Evolutionary conservation across 1,139 yeast genomes (phyloP).

Genomic region (Taphrina wiesneri): DNA sequence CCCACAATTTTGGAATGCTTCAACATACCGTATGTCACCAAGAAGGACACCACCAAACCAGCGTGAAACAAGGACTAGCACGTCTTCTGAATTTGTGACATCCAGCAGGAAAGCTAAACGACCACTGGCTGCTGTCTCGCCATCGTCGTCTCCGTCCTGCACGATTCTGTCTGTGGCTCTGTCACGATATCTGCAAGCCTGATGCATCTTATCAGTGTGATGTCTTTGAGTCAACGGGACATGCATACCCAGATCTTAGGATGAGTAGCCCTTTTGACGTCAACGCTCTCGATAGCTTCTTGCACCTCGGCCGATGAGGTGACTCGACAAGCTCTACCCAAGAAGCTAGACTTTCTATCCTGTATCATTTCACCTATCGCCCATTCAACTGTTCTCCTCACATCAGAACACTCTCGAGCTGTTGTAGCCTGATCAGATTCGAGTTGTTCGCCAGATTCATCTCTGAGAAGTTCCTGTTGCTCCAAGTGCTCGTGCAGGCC

Average conservation of each 20-base stretch:
- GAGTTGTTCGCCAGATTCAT: not conserved
- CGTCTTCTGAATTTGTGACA: constrained; percentile 70
- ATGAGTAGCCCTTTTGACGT: constrained; percentile 68
- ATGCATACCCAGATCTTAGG: constrained; percentile 74
- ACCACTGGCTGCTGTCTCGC: constrained; percentile 91
- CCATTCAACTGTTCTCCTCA: constrained; percentile 53
- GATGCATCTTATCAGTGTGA: constrained; percentile 49
- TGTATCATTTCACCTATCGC: constrained; percentile 67
- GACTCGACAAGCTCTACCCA: constrained; percentile 70
- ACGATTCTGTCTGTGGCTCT: constrained; percentile 45
- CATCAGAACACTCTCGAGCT: not conserved
- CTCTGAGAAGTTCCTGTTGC: not conserved
- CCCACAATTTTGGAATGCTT: not conserved
- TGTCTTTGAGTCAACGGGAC: constrained; percentile 55
- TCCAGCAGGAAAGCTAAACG: constrained; percentile 48
- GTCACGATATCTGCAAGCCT: constrained; percentile 20
- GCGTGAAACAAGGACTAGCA: constrained; percentile 80
- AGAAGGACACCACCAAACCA: constrained; percentile 94
- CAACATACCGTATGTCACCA: constrained; percentile 70
- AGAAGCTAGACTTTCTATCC: constrained; percentile 83
- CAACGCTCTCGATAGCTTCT: constrained; percentile 50
- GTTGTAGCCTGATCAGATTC: not conserved
- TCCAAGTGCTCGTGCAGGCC: constrained; percentile 1
- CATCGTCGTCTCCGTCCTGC: constrained; percentile 95
- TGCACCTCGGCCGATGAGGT: constrained; percentile 66